These are phyloP conservation scores for Candida arabinofermentans DNA, from an alignment of 805 yeast species.

Conservation along the genomic window DNA sequence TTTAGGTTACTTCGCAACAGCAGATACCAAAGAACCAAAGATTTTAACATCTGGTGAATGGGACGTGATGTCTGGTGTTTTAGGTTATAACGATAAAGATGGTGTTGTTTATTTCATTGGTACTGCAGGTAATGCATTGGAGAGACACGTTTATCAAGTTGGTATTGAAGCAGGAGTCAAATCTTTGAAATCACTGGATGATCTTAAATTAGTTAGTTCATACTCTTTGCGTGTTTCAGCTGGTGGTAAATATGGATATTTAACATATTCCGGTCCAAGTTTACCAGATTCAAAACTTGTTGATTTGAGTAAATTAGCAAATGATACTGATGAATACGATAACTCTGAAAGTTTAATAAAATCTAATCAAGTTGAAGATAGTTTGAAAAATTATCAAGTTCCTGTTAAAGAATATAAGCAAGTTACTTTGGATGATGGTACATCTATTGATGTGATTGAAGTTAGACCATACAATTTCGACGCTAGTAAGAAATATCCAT, in stretches of 20 bases:
- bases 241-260: constrained; percentile 49
- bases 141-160: constrained; percentile 56
- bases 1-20: constrained; percentile 53
- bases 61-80: constrained; percentile 48
- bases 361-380: constrained; percentile 4
- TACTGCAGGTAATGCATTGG: constrained; percentile 50
- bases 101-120: constrained; percentile 52
- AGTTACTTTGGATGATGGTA: constrained; percentile 31
- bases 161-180: constrained; percentile 30
- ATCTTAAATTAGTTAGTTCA: constrained; percentile 37
- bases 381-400: constrained; percentile 35
- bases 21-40: constrained; percentile 38
- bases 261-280: constrained; percentile 45
- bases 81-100: constrained; percentile 43
- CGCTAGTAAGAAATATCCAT: constrained; percentile 45
- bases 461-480: constrained; percentile 57
- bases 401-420: constrained; percentile 46
- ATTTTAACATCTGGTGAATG: constrained; percentile 42
- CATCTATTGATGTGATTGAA: constrained; percentile 51
- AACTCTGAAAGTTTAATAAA: constrained; percentile 13
- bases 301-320: constrained; percentile 16
- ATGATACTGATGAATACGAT: constrained; percentile 8
- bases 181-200: constrained; percentile 24
- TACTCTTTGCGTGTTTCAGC: constrained; percentile 52
- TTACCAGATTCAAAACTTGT: constrained; percentile 44